Evolutionary conservation across 1,139 yeast species (phyloP).

Genomic region (Geotrichum carabidarum): DNA sequence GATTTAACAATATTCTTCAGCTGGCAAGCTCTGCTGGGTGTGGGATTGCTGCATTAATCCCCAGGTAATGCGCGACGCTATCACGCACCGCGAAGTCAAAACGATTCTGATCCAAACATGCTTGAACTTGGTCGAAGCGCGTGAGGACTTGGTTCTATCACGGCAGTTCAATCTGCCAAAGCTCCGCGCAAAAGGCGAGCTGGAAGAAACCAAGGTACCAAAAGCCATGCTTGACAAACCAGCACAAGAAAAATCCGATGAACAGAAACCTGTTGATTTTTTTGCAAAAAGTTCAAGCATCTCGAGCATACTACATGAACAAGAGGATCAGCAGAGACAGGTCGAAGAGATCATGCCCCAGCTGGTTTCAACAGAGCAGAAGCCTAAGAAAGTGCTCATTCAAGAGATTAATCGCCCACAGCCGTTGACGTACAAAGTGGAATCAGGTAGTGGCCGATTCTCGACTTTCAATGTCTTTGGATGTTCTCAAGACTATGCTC

Average conservation of each 20-base stretch:
- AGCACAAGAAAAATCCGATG: neutral
- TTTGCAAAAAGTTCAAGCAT: conserved; percentile 1
- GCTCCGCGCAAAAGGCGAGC: conserved; percentile 32
- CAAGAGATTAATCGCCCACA: conserved; percentile 8
- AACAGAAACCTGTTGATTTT: neutral
- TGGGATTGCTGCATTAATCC: conserved; percentile 58
- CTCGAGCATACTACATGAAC: neutral
- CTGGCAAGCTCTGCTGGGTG: conserved; percentile 59
- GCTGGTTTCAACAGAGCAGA: neutral
- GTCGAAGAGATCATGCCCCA: neutral
- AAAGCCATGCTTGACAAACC: conserved; percentile 18
- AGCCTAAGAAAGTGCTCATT: conserved; percentile 3
- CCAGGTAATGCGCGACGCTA: conserved; percentile 39
- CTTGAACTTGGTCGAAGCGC: conserved; percentile 34
- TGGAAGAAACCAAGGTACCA: conserved; percentile 24
- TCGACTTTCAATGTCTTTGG: conserved; percentile 5
- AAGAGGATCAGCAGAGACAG: conserved; percentile 12
- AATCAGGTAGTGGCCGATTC: neutral
- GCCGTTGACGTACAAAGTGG: neutral
- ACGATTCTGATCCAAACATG: conserved; percentile 56
- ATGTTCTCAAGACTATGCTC: conserved; percentile 9
- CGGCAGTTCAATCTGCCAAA: conserved; percentile 32
- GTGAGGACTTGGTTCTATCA: conserved; percentile 25
- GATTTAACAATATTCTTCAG: conserved; percentile 25
- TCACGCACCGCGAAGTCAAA: conserved; percentile 54